Conservation (phyloP, 768 basidiomycete species). For the Lentinula guzmanii region DNA sequence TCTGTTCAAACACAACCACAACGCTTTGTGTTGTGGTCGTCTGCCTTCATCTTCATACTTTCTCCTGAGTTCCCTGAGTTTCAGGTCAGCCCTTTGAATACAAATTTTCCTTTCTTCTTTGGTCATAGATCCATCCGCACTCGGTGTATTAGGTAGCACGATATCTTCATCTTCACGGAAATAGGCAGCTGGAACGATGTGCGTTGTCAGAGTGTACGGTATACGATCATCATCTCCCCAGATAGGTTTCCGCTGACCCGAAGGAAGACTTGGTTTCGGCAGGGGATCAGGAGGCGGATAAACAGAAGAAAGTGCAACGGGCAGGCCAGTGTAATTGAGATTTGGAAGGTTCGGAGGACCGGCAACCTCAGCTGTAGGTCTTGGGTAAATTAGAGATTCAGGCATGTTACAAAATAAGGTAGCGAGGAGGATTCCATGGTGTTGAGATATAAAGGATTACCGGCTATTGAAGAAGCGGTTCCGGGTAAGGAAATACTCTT, state of each 20-base stretch:
- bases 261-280: neutral
- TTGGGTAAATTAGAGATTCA: neutral
- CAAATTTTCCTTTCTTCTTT: conserved; percentile 29
- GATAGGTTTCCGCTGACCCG: conserved; percentile 2
- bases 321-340: neutral
- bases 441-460: neutral
- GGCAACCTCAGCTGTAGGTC: neutral
- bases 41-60: conserved; percentile 12
- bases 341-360: neutral
- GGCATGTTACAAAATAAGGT: neutral
- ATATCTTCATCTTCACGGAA: conserved; percentile 38
- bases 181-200: conserved; percentile 45
- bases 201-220: conserved; percentile 40
- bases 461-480: neutral
- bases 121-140: conserved; percentile 15
- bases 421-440: neutral
- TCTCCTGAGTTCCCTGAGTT: conserved; percentile 24
- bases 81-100: conserved; percentile 16
- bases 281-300: neutral
- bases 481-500: neutral
- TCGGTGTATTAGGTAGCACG: conserved; percentile 28
- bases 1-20: conserved; percentile 74
- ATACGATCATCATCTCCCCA: conserved; percentile 1
- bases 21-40: conserved; percentile 17
- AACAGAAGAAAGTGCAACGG: neutral